Evolutionary conservation across 2,329 filamentous ascomycete species (phyloP).

Genomic region (Hymenoscyphus fructigenus): DNA sequence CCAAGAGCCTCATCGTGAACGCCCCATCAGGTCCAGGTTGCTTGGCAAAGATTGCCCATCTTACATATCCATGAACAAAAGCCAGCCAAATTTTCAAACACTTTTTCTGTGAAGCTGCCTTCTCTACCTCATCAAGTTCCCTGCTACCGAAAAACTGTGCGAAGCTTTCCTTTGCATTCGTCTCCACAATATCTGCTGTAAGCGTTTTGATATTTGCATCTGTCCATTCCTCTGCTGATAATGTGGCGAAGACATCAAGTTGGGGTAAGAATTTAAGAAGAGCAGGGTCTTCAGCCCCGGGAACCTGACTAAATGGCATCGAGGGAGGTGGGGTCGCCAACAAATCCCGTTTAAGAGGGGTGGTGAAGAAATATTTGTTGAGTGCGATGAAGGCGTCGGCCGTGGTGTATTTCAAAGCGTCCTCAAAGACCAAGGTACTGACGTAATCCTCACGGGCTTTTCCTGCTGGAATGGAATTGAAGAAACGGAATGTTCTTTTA

Average conservation of each 20-base stretch:
- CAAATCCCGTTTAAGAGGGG: constrained; percentile 24
- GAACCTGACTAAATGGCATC: neutral
- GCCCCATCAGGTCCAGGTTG: constrained; percentile 52
- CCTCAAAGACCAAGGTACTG: constrained; percentile 48
- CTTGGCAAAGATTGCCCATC: constrained; percentile 55
- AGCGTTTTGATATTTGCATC: neutral
- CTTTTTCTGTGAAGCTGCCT: neutral
- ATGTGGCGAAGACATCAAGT: neutral
- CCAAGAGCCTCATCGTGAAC: constrained; percentile 54
- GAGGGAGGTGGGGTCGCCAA: neutral
- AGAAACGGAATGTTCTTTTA: constrained; percentile 15
- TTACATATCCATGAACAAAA: constrained; percentile 53
- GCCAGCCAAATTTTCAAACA: constrained; percentile 39
- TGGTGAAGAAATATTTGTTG: constrained; percentile 58
- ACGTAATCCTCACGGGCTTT: constrained; percentile 47
- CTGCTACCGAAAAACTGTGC: constrained; percentile 1
- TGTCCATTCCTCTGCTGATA: neutral
- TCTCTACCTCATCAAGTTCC: neutral
- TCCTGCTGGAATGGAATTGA: constrained; percentile 32
- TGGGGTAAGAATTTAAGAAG: neutral
- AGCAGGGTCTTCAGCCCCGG: neutral
- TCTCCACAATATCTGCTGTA: neutral
- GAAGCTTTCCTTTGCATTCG: neutral
- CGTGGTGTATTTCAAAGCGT: constrained; percentile 57
- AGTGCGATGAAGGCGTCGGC: constrained; percentile 54